Evolutionary conservation across 2,329 filamentous ascomycete species (phyloP).

Genomic region (Penicillium olsonii): DNA sequence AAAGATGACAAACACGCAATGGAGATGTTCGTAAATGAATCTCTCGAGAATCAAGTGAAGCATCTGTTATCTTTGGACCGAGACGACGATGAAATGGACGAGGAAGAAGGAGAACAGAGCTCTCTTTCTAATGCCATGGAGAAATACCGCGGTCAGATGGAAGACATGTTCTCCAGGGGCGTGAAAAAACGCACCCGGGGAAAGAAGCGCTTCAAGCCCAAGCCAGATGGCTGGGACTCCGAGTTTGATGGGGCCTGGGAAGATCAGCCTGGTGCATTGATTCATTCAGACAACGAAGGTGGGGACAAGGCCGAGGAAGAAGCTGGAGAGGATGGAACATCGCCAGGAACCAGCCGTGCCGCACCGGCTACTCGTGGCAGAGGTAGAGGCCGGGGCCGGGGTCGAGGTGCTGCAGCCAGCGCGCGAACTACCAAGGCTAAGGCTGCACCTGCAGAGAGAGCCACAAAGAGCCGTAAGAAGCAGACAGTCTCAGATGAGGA

Average conservation of each 20-base stretch:
- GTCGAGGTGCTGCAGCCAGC: constrained; percentile 45
- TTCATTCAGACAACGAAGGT: constrained; percentile 54
- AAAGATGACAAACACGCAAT: constrained; percentile 95
- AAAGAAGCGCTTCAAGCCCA: constrained; percentile 68
- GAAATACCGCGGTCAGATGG: constrained; percentile 67
- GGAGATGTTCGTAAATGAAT: constrained; percentile 75
- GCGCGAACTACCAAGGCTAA: constrained; percentile 33
- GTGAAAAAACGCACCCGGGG: constrained; percentile 54
- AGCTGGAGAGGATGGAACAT: constrained; percentile 50
- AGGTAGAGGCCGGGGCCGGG: constrained; percentile 47
- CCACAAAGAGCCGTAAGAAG: constrained; percentile 30
- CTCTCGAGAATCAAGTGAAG: constrained; percentile 68
- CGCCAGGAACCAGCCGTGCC: constrained; percentile 30
- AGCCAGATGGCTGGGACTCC: constrained; percentile 82
- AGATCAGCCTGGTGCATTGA: constrained; percentile 69
- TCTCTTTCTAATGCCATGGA: constrained; percentile 75
- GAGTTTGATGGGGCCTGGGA: constrained; percentile 86
- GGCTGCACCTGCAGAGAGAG: constrained; percentile 27
- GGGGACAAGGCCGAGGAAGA: constrained; percentile 50
- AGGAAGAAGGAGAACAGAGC: constrained; percentile 67
- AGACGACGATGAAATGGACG: constrained; percentile 67
- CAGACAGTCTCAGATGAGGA: constrained; percentile 41
- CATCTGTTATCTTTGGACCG: constrained; percentile 68
- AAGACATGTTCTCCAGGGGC: constrained; percentile 70
- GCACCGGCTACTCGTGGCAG: constrained; percentile 49